Evolutionary conservation across 495 filamentous ascomycete species (phyloP).

Genomic region (Terfezia claveryi): DNA sequence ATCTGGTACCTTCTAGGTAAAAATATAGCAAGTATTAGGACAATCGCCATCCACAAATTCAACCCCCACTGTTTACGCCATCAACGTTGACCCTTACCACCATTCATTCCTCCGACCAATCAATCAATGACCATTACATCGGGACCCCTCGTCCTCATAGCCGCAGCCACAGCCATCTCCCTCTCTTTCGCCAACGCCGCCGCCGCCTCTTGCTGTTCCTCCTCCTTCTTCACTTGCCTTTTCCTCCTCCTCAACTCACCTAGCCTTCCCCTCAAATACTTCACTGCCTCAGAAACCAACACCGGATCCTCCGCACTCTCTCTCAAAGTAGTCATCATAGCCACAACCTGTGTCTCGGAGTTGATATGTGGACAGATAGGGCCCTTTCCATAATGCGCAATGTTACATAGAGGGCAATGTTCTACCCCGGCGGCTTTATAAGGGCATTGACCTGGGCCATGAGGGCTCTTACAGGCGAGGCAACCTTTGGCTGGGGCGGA

Average conservation of each 20-base stretch:
- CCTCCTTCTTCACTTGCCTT: not conserved
- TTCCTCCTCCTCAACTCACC: conserved; percentile 9
- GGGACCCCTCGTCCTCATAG: not conserved
- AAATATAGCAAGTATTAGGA: too few relatives aligned
- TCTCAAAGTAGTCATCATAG: conserved; percentile 39
- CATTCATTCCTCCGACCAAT: too few relatives aligned
- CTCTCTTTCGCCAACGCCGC: not conserved
- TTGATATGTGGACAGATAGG: conserved; percentile 40
- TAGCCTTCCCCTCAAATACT: conserved; percentile 34
- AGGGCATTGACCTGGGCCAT: conserved; percentile 36
- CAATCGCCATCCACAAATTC: too few relatives aligned
- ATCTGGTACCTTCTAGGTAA: too few relatives aligned
- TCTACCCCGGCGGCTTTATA: conserved; percentile 39
- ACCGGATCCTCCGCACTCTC: conserved; percentile 32
- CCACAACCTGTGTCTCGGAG: conserved; percentile 31
- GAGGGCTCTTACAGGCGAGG: conserved; percentile 29
- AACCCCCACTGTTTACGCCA: too few relatives aligned
- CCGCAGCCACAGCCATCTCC: not conserved
- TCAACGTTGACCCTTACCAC: too few relatives aligned
- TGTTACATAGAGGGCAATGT: conserved; percentile 41
- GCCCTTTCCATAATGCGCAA: conserved; percentile 36
- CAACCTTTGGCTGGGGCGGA: conserved; percentile 22
- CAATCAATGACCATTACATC: not conserved
- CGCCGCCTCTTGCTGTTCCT: not conserved
- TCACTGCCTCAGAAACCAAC: conserved; percentile 30